phyloP scores from a whole-genome alignment of 345 rosid genomes.

The Citrus trifoliata region DNA sequence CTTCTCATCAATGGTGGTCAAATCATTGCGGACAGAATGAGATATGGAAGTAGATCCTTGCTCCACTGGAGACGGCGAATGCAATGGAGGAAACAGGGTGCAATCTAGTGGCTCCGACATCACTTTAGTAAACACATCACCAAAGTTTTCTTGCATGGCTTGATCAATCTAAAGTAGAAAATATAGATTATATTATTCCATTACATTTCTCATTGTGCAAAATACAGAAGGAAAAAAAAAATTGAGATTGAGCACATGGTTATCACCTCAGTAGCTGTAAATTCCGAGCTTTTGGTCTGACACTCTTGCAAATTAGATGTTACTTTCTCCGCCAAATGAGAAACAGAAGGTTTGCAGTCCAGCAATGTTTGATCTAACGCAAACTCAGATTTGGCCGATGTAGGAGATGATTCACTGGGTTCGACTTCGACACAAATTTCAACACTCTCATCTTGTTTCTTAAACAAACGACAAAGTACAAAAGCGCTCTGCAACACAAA shows the following conservation, averaged over 20 bases:
- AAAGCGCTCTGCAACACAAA: conserved; percentile 46
- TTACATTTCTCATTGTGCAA: not conserved
- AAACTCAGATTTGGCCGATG: conserved; percentile 18
- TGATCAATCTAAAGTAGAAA: conserved; percentile 15
- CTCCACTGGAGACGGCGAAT: conserved; percentile 37
- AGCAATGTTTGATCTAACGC: conserved; percentile 27
- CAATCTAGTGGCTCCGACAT: conserved; percentile 28
- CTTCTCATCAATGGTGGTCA: conserved; percentile 10
- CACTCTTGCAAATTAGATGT: conserved; percentile 11
- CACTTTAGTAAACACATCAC: conserved; percentile 16
- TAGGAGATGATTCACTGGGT: conserved; percentile 33
- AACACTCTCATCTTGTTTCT: conserved; percentile 50
- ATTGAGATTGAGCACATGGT: not conserved
- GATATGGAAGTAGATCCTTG: conserved; percentile 28
- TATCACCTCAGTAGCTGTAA: conserved; percentile 34
- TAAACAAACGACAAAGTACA: conserved; percentile 67
- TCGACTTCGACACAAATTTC: conserved; percentile 43
- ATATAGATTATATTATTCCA: not conserved
- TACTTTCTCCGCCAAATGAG: not conserved
- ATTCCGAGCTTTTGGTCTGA: conserved; percentile 14
- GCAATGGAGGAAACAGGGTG: conserved; percentile 43
- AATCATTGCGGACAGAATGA: conserved; percentile 16
- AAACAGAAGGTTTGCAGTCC: conserved; percentile 17
- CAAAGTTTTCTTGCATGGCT: conserved; percentile 31
- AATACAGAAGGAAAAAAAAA: not conserved